A percentile compares a stretch with the other conserved stretches of the same genome.
phyloP scores from a whole-genome alignment of 1,139 yeast genomes.

The Nakaseomyces kungkrabaensis region DNA sequence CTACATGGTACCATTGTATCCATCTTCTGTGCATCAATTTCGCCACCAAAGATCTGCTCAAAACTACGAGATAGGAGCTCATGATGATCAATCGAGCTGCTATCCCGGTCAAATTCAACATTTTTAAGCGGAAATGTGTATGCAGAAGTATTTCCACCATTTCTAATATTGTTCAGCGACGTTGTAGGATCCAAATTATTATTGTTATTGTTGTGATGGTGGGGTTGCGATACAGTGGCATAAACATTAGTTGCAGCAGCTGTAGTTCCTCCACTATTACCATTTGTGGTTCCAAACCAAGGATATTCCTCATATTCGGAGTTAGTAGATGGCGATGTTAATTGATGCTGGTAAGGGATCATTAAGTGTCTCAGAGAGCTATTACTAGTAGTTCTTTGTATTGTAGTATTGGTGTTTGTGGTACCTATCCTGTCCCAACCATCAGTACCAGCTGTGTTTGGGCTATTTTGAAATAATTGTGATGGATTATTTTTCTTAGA shows the following conservation, averaged over 20 bases:
- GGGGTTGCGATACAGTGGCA: background rate
- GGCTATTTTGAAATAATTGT: constrained; percentile 18
- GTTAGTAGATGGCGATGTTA: constrained; percentile 22
- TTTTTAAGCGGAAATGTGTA: constrained; percentile 1
- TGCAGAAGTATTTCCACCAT: background rate
- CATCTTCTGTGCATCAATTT: background rate
- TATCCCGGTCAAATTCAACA: background rate
- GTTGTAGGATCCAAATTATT: background rate
- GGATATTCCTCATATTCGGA: constrained; percentile 29
- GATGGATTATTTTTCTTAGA: constrained; percentile 18
- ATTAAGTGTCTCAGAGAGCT: constrained; percentile 20
- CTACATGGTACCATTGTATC: constrained; percentile 1
- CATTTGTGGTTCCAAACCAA: constrained; percentile 13
- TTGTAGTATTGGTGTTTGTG: constrained; percentile 1
- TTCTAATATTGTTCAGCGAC: background rate
- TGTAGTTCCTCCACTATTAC: background rate
- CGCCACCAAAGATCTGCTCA: background rate
- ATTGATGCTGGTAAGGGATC: constrained; percentile 18
- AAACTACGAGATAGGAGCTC: background rate
- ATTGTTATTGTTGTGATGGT: background rate
- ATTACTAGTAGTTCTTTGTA: constrained; percentile 20
- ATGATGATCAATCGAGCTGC: background rate
- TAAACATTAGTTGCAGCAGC: background rate
- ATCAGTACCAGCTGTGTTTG: constrained; percentile 16
- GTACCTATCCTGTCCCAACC: constrained; percentile 17